These are phyloP conservation scores for Hyaloperonospora arabidopsidis DNA, from an alignment of 352 stramenopile genomes.

Conservation along the genomic window DNA sequence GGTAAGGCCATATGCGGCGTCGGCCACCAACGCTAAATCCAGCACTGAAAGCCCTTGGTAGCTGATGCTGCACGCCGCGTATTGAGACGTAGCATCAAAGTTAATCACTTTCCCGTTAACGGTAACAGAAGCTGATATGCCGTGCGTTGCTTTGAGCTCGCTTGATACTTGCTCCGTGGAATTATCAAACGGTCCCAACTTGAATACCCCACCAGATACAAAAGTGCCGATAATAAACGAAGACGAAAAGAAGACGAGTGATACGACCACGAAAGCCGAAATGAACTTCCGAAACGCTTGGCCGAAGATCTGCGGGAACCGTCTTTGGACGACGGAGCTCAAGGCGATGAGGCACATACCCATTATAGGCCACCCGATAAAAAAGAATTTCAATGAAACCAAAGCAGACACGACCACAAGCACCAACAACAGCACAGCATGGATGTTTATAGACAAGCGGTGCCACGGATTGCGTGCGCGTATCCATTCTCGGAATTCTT, in stretches of 20 bases:
- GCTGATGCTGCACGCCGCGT: slow-evolving; percentile 66
- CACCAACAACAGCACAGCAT: slow-evolving; percentile 44
- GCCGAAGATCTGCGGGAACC: slow-evolving; percentile 74
- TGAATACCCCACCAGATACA: slow-evolving; percentile 47
- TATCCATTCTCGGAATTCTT: slow-evolving; percentile 28
- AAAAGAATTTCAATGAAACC: slow-evolving; percentile 50
- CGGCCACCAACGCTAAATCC: slow-evolving; percentile 71
- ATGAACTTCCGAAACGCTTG: slow-evolving; percentile 69
- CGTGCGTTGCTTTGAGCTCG: slow-evolving; percentile 25
- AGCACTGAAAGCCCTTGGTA: slow-evolving; percentile 53
- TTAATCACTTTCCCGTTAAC: slow-evolving; percentile 38
- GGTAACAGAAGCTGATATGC: slow-evolving; percentile 25
- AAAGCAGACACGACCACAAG: slow-evolving; percentile 47
- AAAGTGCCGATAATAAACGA: slow-evolving; percentile 73
- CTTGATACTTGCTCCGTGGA: slow-evolving; percentile 26
- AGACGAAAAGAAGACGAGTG: slow-evolving; percentile 77
- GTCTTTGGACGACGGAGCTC: slow-evolving; percentile 53
- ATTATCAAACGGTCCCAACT: slow-evolving; percentile 42
- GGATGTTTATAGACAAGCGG: slow-evolving; percentile 34
- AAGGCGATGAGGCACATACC: slow-evolving; percentile 57
- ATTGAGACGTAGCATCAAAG: slow-evolving; percentile 47
- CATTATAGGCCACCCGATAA: slow-evolving; percentile 73
- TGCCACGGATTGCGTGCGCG: slow-evolving; percentile 51
- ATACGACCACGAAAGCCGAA: slow-evolving; percentile 61
- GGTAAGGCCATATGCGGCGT: slow-evolving; percentile 65